Percentiles rank a stretch among this genome's conserved stretches.
phyloP scores from a whole-genome alignment of 2,329 filamentous ascomycete genomes.

The Byssoonygena ceratinophila region DNA sequence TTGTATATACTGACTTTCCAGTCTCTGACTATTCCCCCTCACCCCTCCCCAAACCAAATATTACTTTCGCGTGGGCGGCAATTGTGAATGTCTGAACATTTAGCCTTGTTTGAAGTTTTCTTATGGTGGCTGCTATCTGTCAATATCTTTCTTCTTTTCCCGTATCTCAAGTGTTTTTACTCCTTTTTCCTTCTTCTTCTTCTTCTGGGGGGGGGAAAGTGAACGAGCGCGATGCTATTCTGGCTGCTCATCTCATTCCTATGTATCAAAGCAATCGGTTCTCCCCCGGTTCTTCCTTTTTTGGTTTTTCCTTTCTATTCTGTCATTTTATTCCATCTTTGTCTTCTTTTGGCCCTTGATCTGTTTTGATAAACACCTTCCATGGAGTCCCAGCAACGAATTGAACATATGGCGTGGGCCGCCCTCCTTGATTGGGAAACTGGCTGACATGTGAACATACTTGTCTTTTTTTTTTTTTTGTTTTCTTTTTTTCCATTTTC shows the following conservation, averaged over 20 bases:
- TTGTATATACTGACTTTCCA: slow-evolving; percentile 5
- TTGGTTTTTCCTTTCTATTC: neutral
- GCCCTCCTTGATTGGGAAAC: no score
- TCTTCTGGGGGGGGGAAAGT: no score
- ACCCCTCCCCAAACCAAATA: neutral
- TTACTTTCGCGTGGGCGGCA: slow-evolving; percentile 8
- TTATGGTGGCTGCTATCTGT: neutral
- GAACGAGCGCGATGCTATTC: neutral
- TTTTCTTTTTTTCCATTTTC: neutral
- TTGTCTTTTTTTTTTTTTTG: neutral
- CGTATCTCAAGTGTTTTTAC: neutral
- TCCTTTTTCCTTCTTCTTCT: no score
- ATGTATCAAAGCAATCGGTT: neutral
- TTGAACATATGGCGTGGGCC: no score
- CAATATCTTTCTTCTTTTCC: neutral
- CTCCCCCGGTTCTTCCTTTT: neutral
- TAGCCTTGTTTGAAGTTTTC: neutral
- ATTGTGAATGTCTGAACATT: slow-evolving; percentile 5
- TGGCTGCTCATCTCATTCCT: neutral
- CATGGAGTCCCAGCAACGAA: no score
- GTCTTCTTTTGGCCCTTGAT: neutral
- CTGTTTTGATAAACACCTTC: no score
- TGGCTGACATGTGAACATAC: no score
- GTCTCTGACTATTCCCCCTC: neutral
- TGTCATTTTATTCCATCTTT: neutral